Evolutionary conservation across 2,329 filamentous ascomycete species (phyloP).

Genomic region (Diaporthe sp.): DNA sequence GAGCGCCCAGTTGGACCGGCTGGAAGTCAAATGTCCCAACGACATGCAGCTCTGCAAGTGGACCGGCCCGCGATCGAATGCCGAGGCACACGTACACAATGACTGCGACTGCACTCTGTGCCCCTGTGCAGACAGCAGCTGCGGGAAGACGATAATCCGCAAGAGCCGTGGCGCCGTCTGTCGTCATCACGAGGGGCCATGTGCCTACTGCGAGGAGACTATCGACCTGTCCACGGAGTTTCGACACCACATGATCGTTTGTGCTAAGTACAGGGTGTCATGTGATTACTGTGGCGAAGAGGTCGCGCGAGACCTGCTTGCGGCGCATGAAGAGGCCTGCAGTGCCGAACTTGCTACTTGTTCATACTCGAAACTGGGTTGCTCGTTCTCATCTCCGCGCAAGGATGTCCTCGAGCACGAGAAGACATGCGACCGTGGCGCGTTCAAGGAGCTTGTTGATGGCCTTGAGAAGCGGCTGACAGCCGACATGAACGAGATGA

Average conservation of each 20-base stretch:
- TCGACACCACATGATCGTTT: conserved; percentile 59
- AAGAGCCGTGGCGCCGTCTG: conserved; percentile 67
- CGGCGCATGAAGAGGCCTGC: conserved; percentile 63
- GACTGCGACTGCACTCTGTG: conserved; percentile 71
- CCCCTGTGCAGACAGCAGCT: conserved; percentile 67
- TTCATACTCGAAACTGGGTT: conserved; percentile 54
- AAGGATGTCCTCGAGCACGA: conserved; percentile 60
- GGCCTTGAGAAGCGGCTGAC: conserved; percentile 18
- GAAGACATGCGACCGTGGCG: conserved; percentile 43
- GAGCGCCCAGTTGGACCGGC: conserved; percentile 71
- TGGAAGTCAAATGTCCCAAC: conserved; percentile 72
- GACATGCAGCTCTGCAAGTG: conserved; percentile 62
- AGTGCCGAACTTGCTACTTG: conserved; percentile 57
- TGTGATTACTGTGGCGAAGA: conserved; percentile 64
- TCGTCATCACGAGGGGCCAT: conserved; percentile 60
- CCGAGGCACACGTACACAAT: conserved; percentile 68
- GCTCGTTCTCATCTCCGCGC: conserved; percentile 18
- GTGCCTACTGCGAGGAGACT: conserved; percentile 25
- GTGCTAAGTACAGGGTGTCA: conserved; percentile 61
- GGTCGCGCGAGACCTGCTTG: conserved; percentile 52
- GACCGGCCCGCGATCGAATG: conserved; percentile 65
- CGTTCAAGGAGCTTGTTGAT: background rate
- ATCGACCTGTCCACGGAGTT: conserved; percentile 27
- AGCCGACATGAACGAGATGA: conserved; percentile 7
- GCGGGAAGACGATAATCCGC: conserved; percentile 65